Percentiles rank a stretch among this genome's conserved stretches.
These are phyloP conservation scores for Solanum virginianum DNA, from an alignment of 257 asterid genomes.

Conservation along the genomic window DNA sequence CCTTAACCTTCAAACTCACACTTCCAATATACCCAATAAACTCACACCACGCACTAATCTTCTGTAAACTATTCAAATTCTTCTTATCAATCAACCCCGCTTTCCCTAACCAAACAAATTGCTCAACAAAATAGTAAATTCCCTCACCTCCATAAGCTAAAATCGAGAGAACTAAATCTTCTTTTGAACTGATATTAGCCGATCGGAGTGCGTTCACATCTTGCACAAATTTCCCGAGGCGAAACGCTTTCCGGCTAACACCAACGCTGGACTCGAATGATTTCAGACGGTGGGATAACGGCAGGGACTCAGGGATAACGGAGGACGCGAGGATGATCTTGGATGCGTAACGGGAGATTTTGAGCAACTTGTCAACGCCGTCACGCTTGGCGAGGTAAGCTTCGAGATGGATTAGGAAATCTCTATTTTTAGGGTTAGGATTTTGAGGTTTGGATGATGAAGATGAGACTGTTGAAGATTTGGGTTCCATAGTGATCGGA, in stretches of 20 bases:
- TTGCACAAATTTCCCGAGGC: constrained; percentile 85
- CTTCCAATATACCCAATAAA: constrained; percentile 80
- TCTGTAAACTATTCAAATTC: constrained; percentile 34
- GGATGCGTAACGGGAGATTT: constrained; percentile 84
- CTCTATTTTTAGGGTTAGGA: constrained; percentile 14
- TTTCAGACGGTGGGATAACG: constrained; percentile 40
- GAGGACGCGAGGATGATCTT: constrained; percentile 66
- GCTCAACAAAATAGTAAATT: constrained; percentile 69
- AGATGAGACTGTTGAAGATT: constrained; percentile 3
- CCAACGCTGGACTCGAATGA: constrained; percentile 90
- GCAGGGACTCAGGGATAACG: constrained; percentile 7
- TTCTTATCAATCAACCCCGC: constrained; percentile 63
- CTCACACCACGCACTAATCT: constrained; percentile 75
- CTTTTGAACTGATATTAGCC: constrained; percentile 1
- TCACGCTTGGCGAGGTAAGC: constrained; percentile 75
- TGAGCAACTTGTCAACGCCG: constrained; percentile 80
- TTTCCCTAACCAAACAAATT: constrained; percentile 73
- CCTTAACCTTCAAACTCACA: constrained; percentile 56
- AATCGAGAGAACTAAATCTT: constrained; percentile 18
- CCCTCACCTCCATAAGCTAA: constrained; percentile 85
- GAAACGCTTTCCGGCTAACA: constrained; percentile 82
- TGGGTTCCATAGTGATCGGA: constrained; percentile 25
- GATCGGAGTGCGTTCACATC: constrained; percentile 65
- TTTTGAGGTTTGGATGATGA: not conserved
- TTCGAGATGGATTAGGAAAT: constrained; percentile 68